These are phyloP conservation scores for Xylaria venustula DNA, from an alignment of 495 filamentous ascomycete genomes.

Conservation along the genomic window DNA sequence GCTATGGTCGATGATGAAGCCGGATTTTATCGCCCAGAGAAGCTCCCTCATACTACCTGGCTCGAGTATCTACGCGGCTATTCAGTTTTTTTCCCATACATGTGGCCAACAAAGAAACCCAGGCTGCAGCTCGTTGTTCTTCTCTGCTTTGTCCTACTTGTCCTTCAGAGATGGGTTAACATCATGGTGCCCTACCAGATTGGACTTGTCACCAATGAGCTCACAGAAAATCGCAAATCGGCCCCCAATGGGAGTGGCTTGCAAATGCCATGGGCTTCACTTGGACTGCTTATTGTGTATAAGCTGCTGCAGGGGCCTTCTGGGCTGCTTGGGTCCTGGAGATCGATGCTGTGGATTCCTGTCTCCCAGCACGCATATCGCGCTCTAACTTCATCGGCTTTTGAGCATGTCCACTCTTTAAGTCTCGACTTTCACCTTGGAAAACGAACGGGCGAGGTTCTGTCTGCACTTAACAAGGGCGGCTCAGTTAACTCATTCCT, in stretches of 20 bases:
- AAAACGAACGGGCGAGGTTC: slow-evolving; percentile 94
- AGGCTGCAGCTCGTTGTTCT: slow-evolving; percentile 73
- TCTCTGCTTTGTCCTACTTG: slow-evolving; percentile 72
- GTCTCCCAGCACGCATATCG: slow-evolving; percentile 95
- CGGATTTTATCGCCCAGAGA: slow-evolving; percentile 53
- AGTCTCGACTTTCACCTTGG: slow-evolving; percentile 95
- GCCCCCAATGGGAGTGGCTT: slow-evolving; percentile 27
- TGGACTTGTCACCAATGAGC: slow-evolving; percentile 66
- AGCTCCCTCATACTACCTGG: slow-evolving; percentile 50
- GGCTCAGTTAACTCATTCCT: slow-evolving; percentile 95
- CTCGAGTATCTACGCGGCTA: slow-evolving; percentile 91
- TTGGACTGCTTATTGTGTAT: slow-evolving; percentile 75
- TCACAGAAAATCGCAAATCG: slow-evolving; percentile 33
- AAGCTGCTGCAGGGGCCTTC: slow-evolving; percentile 86
- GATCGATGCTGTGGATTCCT: slow-evolving; percentile 88
- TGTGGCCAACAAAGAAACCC: slow-evolving; percentile 73
- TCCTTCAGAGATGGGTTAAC: slow-evolving; percentile 77
- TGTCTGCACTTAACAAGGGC: slow-evolving; percentile 93
- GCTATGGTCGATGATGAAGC: slow-evolving; percentile 43
- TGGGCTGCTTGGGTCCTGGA: slow-evolving; percentile 77
- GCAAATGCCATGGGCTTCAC: slow-evolving; percentile 42
- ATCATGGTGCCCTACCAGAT: slow-evolving; percentile 76
- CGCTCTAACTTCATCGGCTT: slow-evolving; percentile 88
- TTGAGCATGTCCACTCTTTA: slow-evolving; percentile 93
- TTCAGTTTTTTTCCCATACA: slow-evolving; percentile 86